Evolutionary conservation across 306 rosid species (phyloP), one percentile per base, ranked within the genome.

Genomic region (Clitoria ternatea): DNA sequence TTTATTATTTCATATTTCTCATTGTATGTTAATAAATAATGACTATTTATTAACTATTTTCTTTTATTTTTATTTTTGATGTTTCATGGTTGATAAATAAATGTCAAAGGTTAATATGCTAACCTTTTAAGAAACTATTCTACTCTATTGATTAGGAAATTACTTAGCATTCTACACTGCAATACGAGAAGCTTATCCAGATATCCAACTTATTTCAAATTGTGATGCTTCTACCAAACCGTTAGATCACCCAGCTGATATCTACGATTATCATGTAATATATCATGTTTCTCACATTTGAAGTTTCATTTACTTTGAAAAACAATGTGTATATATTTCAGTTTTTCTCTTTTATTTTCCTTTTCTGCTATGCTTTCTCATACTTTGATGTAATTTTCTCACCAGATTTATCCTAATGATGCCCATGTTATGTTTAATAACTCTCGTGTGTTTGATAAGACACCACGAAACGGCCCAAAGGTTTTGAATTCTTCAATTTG

Each of bases 241-340:
- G 9, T 85, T 93, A 82, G 83, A 85, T 78, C 98, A 93, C 64
- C 97, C 92, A 0, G 90, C 96, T 10, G 92, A 93, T 62, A 68
- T 87, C 40, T 93, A 85, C 70, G 98, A 93, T 69, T 93, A 57
- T 68, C 98, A 93, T 77, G 98, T 90, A 90, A 47, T 79, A 47
- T 79, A 50, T 57, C 54, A 53, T 20, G 0, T 89, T 57, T 45
- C 75, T 42, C 36, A 29, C 17, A 35, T 17, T 52, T 17, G 12
- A 12, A 23, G 10, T 27, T 70, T 12, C 43, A 37, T 68, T 48
- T 63, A 11, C 18, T 39, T 48, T 26, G 39, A 5, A 56, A 40
- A 36, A 35, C n/a, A 33, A 55, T 44, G 6, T 13, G 7, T n/a
- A 9, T 12, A 9, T 27, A n/a, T n/a, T n/a, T n/a, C n/a, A n/a